Conservation (phyloP, 345 rosid species). For the Eucalyptus tenuipes region DNA sequence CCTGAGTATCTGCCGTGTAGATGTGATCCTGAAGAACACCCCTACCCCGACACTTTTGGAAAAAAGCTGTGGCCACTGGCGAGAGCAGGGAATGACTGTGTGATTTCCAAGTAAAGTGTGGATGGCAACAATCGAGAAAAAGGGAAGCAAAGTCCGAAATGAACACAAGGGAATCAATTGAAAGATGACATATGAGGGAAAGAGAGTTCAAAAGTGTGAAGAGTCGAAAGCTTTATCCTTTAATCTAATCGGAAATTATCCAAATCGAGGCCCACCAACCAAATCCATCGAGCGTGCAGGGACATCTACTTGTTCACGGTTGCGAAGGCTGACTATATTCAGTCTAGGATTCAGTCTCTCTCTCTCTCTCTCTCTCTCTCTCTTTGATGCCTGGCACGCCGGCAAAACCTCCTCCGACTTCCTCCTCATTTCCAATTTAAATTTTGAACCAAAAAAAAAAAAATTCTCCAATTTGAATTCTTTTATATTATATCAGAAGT, state of each 20-base stretch:
- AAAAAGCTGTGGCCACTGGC: not conserved
- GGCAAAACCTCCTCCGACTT: not conserved
- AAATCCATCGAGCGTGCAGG: too few relatives aligned
- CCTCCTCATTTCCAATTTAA: not conserved
- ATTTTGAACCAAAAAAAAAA: not conserved
- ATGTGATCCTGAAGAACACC: not conserved
- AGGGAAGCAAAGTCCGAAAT: not conserved
- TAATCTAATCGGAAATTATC: accelerated
- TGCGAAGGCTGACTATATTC: not conserved
- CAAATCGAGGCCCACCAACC: not conserved
- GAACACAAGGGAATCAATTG: not conserved
- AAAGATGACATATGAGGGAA: not conserved
- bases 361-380: not conserved
- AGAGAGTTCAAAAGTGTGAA: not conserved
- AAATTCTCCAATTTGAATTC: not conserved
- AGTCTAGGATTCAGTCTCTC: too few relatives aligned
- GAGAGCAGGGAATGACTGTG: not conserved
- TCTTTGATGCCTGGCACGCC: not conserved
- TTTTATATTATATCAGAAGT: too few relatives aligned
- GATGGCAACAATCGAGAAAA: not conserved
- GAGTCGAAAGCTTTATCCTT: not conserved
- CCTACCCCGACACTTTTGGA: not conserved
- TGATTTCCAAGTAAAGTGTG: not conserved
- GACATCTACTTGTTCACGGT: too few relatives aligned
- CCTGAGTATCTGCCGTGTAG: not conserved